These are phyloP conservation scores for Aphanomyces stellatus DNA, from an alignment of 352 stramenopile genomes.

Conservation along the genomic window DNA sequence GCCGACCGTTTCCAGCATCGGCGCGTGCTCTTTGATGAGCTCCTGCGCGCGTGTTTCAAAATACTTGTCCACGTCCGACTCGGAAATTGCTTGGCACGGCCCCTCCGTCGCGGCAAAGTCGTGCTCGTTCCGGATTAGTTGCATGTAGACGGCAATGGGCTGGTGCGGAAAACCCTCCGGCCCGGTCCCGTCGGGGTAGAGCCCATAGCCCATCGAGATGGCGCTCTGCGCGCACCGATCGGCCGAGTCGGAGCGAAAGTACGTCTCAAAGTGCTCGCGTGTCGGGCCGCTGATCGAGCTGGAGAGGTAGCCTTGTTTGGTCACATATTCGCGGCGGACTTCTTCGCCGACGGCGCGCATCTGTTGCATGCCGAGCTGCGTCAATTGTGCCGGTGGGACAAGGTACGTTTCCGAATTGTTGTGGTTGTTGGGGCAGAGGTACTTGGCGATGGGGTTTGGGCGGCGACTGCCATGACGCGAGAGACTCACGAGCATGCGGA, in stretches of 20 bases:
- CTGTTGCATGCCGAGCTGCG: slow-evolving; percentile 74
- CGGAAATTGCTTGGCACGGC: slow-evolving; percentile 44
- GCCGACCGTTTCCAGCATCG: slow-evolving; percentile 45
- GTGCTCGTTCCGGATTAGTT: slow-evolving; percentile 75
- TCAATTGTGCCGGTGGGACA: slow-evolving; percentile 73
- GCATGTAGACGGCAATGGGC: slow-evolving; percentile 77
- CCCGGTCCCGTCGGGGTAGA: slow-evolving; percentile 75
- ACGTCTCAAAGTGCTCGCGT: slow-evolving; percentile 74
- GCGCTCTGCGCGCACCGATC: slow-evolving; percentile 76
- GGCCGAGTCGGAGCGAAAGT: slow-evolving; percentile 73
- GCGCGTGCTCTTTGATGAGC: slow-evolving; percentile 44
- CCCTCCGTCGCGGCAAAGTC: slow-evolving; percentile 76
- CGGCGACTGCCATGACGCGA: slow-evolving; percentile 72
- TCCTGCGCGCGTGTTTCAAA: slow-evolving; percentile 41
- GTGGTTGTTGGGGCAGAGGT: slow-evolving; percentile 55
- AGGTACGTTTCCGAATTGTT: slow-evolving; percentile 65
- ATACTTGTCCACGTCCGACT: slow-evolving; percentile 49
- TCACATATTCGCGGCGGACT: slow-evolving; percentile 58
- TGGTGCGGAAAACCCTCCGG: slow-evolving; percentile 54
- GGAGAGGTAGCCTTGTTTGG: slow-evolving; percentile 55
- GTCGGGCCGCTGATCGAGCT: slow-evolving; percentile 58
- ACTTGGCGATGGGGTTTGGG: slow-evolving; percentile 51
- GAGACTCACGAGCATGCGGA: slow-evolving; percentile 66
- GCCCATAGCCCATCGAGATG: slow-evolving; percentile 54
- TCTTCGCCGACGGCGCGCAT: slow-evolving; percentile 58